A percentile compares a stretch with the other conserved stretches of the same genome.
Evolutionary conservation across 2,329 filamentous ascomycete genomes (phyloP).

Genomic region (Neonectria punicea): DNA sequence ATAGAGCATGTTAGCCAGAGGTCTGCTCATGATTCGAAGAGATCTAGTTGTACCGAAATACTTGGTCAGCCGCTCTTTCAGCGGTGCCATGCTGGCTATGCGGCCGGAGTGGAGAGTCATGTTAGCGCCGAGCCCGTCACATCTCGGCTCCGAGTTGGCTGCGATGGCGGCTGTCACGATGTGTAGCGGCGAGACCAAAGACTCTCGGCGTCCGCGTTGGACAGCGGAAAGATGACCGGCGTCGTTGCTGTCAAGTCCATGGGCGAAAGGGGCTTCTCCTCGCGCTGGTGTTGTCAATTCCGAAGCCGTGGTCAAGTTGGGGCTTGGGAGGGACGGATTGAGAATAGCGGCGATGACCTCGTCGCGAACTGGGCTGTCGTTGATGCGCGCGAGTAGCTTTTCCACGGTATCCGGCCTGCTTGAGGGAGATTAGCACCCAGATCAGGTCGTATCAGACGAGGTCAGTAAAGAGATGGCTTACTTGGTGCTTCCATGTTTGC

Average conservation of each 20-base stretch:
- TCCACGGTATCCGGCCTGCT: conserved; percentile 40
- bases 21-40: no score
- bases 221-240: no score
- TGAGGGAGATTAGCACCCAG: background rate
- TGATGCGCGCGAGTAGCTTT: conserved; percentile 41
- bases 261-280: no score
- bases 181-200: conserved; percentile 31
- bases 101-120: background rate
- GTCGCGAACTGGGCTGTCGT: conserved; percentile 37
- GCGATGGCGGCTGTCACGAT: conserved; percentile 37
- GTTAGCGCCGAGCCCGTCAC: no score
- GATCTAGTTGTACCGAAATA: conserved; percentile 23
- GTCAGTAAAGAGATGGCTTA: background rate
- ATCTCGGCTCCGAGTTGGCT: background rate
- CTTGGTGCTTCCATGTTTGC: conserved; percentile 36
- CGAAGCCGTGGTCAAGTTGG: no score
- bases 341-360: conserved; percentile 23
- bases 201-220: background rate
- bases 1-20: no score
- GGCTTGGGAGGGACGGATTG: background rate
- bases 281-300: no score
- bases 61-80: background rate
- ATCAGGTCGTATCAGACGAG: background rate
- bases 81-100: conserved; percentile 3
- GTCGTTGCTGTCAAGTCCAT: no score